phyloP scores from a whole-genome alignment of 1,284 basidiomycete genomes.

The Trichosporon faecale region DNA sequence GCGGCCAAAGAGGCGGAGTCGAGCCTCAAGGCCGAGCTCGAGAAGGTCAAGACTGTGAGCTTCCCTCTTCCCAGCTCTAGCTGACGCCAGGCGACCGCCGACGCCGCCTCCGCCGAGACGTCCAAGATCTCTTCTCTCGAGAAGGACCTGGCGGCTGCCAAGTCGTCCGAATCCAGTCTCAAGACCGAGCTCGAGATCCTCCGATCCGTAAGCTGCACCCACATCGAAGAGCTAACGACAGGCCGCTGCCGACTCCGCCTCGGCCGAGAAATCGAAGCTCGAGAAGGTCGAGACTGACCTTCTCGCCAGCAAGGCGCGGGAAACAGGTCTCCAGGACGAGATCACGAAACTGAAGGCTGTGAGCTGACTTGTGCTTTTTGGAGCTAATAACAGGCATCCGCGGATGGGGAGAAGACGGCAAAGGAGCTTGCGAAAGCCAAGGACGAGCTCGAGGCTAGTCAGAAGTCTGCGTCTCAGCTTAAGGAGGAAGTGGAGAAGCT shows the following conservation, averaged over 20 bases:
- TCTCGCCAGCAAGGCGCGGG: slow-evolving; percentile 28
- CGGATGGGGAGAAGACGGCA: slow-evolving; percentile 22
- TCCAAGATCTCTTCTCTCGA: background rate
- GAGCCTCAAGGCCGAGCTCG: background rate
- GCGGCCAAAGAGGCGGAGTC: background rate
- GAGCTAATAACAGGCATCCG: slow-evolving; percentile 32
- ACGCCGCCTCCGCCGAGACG: background rate
- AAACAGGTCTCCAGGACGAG: background rate
- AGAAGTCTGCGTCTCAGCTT: slow-evolving; percentile 11
- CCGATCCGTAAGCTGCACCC: background rate
- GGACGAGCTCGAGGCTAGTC: slow-evolving; percentile 14
- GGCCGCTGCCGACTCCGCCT: background rate
- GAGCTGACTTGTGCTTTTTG: background rate
- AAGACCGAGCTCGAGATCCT: background rate
- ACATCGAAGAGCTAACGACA: background rate
- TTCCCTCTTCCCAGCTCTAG: background rate
- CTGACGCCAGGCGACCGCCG: background rate
- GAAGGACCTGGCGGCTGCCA: background rate
- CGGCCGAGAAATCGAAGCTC: background rate
- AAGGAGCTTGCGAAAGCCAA: slow-evolving; percentile 20
- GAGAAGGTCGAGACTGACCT: slow-evolving; percentile 26
- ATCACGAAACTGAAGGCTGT: slow-evolving; percentile 27
- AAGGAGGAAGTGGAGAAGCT: slow-evolving; percentile 3
- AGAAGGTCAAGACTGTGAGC: background rate
- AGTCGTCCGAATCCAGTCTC: background rate